phyloP scores from a whole-genome alignment of 1,139 yeast genomes.

The Pichia cactophila region DNA sequence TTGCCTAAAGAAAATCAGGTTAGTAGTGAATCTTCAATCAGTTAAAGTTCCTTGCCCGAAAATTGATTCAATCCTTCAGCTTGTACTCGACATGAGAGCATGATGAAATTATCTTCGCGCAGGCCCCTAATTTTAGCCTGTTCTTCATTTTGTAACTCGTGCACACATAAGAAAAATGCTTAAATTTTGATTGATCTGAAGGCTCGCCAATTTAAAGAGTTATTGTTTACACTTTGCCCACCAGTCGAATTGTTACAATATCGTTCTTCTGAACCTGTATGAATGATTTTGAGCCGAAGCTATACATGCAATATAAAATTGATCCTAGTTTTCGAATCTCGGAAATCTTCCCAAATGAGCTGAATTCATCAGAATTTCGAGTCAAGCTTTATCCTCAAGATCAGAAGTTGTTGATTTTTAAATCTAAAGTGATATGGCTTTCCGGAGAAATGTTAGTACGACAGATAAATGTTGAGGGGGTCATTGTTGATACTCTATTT shows the following conservation, averaged over 20 bases:
- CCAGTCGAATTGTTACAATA: not conserved
- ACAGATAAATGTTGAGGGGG: conserved; percentile 41
- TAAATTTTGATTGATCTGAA: not conserved
- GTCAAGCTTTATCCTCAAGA: conserved; percentile 6
- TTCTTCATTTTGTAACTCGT: too few species aligned
- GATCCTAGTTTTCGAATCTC: not conserved
- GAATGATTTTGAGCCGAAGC: not conserved
- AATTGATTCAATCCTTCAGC: too few species aligned
- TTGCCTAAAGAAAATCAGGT: too few species aligned
- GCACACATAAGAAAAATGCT: too few species aligned
- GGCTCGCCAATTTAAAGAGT: not conserved
- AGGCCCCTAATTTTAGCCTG: too few species aligned
- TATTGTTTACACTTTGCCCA: not conserved
- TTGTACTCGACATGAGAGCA: too few species aligned
- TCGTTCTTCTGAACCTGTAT: not conserved
- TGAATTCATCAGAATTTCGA: not conserved
- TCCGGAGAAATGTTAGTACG: conserved; percentile 44
- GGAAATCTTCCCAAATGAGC: not conserved
- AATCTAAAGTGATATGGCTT: conserved; percentile 34
- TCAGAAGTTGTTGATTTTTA: conserved; percentile 10
- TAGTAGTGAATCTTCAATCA: too few species aligned
- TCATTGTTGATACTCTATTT: conserved; percentile 31
- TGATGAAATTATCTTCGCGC: too few species aligned
- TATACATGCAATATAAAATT: not conserved
- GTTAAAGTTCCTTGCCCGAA: too few species aligned